Conservation (phyloP, 2,329 filamentous ascomycete species). For the Colletotrichum agaves region DNA sequence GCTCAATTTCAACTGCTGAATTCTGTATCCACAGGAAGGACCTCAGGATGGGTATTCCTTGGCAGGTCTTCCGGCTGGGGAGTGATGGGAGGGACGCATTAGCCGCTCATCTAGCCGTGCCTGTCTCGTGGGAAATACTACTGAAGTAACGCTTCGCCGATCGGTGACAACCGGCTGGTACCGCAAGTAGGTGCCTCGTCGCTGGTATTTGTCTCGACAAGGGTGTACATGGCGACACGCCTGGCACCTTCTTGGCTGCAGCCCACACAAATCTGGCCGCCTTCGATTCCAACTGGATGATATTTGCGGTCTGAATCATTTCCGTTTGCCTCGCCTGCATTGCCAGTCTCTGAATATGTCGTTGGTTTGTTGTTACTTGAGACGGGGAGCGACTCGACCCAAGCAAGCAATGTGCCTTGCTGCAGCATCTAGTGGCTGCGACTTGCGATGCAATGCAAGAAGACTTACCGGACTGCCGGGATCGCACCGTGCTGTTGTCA, state of each 20-base stretch:
- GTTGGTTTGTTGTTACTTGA: not conserved
- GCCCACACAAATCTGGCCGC: too few species aligned
- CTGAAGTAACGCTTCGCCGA: constrained; percentile 21
- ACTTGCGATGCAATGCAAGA: constrained; percentile 15
- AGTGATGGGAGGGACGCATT: not conserved
- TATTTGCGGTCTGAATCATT: not conserved
- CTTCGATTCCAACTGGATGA: constrained; percentile 5
- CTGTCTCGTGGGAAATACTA: constrained; percentile 14
- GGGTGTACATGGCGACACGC: too few species aligned
- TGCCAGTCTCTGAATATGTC: not conserved
- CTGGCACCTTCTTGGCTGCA: too few species aligned
- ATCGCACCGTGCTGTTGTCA: not conserved
- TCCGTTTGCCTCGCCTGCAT: not conserved
- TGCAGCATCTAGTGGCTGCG: constrained; percentile 19
- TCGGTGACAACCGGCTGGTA: constrained; percentile 17
- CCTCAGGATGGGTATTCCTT: not conserved
- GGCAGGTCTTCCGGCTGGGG: not conserved
- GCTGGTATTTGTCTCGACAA: too few species aligned
- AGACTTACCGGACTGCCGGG: constrained; percentile 12
- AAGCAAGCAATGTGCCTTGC: not conserved
- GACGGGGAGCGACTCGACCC: not conserved
- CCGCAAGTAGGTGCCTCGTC: not conserved
- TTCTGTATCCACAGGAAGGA: not conserved
- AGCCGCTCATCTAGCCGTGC: constrained; percentile 4
- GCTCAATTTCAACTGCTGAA: constrained; percentile 3